Evolutionary conservation across 495 filamentous ascomycete species (phyloP).

Genomic region (Aspergillus sparsus): DNA sequence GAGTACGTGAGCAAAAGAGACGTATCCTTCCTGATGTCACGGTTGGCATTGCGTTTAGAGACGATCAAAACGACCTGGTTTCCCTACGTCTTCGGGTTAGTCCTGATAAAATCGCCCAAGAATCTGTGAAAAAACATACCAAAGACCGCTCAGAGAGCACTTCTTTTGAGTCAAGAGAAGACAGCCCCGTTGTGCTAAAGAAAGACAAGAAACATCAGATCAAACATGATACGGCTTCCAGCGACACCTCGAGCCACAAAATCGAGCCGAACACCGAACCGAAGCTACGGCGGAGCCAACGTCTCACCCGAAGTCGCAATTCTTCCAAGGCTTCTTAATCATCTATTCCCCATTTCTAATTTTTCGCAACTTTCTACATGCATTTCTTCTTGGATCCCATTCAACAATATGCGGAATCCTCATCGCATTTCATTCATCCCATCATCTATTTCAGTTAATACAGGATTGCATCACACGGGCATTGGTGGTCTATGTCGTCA

Average conservation of each 20-base stretch:
- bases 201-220: slow-evolving; percentile 19
- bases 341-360: background rate
- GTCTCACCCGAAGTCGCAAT: slow-evolving; percentile 25
- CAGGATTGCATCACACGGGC: slow-evolving; percentile 22
- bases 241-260: slow-evolving; percentile 20
- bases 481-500: slow-evolving; percentile 14
- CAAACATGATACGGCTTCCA: slow-evolving; percentile 10
- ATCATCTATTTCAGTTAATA: slow-evolving; percentile 1
- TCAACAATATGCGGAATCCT: background rate
- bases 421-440: background rate
- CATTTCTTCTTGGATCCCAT: slow-evolving; percentile 1
- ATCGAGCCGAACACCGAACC: slow-evolving; percentile 21
- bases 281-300: slow-evolving; percentile 29
- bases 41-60: slow-evolving; percentile 49
- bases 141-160: slow-evolving; percentile 13
- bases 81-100: slow-evolving; percentile 47
- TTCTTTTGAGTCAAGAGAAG: slow-evolving; percentile 15
- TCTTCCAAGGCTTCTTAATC: slow-evolving; percentile 10
- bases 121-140: slow-evolving; percentile 10
- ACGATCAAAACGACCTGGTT: slow-evolving; percentile 48
- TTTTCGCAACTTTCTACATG: background rate
- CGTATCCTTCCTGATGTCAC: slow-evolving; percentile 48
- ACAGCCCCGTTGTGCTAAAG: slow-evolving; percentile 4
- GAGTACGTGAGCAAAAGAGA: slow-evolving; percentile 37
- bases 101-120: slow-evolving; percentile 25